Percentiles rank a stretch among this genome's conserved stretches.
phyloP scores from a whole-genome alignment of 768 basidiomycete species.

The Lactarius deliciosus region DNA sequence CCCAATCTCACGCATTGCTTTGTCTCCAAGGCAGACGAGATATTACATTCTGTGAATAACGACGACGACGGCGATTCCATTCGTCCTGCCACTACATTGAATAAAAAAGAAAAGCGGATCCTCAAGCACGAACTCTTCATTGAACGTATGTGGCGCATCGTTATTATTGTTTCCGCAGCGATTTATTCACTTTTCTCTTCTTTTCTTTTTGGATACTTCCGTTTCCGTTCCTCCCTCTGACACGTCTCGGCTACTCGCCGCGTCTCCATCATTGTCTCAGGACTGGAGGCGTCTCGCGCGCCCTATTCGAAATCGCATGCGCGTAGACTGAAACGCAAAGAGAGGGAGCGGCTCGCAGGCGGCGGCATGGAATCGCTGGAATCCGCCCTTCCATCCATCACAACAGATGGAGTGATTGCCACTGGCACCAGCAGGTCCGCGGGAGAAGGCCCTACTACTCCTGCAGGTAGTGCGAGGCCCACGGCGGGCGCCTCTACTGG shows the following conservation, averaged over 20 bases:
- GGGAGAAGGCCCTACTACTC: constrained; percentile 25
- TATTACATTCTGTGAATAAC: constrained; percentile 41
- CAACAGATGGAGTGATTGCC: not conserved
- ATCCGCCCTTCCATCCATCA: constrained; percentile 53
- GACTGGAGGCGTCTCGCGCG: constrained; percentile 47
- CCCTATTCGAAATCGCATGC: constrained; percentile 73
- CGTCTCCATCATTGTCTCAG: constrained; percentile 34
- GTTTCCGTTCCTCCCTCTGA: not conserved
- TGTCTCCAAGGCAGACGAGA: constrained; percentile 43
- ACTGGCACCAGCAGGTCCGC: constrained; percentile 16
- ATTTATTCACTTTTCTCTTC: not conserved
- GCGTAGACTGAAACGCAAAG: constrained; percentile 69
- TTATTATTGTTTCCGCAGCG: not conserved
- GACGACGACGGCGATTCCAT: constrained; percentile 29
- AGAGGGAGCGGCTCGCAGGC: constrained; percentile 44
- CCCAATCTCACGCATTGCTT: constrained; percentile 21
- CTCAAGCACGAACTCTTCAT: constrained; percentile 68
- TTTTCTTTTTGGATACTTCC: not conserved
- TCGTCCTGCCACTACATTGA: constrained; percentile 33
- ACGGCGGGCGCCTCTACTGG: not conserved
- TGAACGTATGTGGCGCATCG: constrained; percentile 47
- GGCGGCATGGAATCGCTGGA: constrained; percentile 40
- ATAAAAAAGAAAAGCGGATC: constrained; percentile 68
- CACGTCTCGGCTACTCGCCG: constrained; percentile 7
- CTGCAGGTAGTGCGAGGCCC: not conserved